Conservation (phyloP, 1,139 yeast genomes). For the Hyphopichia fennica region DNA sequence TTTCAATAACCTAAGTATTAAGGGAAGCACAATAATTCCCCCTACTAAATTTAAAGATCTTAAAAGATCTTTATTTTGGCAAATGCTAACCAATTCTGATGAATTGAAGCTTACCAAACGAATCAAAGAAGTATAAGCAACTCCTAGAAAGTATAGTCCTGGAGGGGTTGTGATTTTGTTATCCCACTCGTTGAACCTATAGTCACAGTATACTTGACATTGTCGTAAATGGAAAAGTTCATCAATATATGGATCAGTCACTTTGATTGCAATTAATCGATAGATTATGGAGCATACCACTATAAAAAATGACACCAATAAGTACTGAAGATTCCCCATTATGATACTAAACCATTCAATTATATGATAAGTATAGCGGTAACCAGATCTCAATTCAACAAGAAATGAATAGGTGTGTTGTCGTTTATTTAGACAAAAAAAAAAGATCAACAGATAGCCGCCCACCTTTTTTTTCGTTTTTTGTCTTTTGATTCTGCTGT, state of each 20-base stretch:
- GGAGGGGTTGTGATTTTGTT: conserved; percentile 96
- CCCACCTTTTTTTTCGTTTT: no score
- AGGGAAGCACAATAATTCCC: conserved; percentile 55
- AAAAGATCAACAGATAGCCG: neutral
- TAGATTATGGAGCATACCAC: conserved; percentile 15
- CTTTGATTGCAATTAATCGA: conserved; percentile 18
- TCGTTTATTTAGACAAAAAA: no score
- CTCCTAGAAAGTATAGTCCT: conserved; percentile 75
- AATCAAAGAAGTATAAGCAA: conserved; percentile 29
- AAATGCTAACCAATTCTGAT: conserved; percentile 13
- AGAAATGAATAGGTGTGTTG: no score
- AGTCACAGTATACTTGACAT: conserved; percentile 63
- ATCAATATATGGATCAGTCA: conserved; percentile 57
- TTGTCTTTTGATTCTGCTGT: neutral
- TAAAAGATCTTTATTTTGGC: conserved; percentile 42
- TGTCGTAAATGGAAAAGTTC: conserved; percentile 87
- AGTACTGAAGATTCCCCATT: neutral
- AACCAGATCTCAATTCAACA: no score
- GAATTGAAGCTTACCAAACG: neutral
- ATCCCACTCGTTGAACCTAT: conserved; percentile 53
- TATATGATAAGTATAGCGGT: no score
- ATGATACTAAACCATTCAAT: no score
- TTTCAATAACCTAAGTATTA: conserved; percentile 13
- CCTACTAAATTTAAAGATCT: conserved; percentile 66
- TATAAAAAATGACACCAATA: conserved; percentile 10